Evolutionary conservation across 2,329 filamentous ascomycete genomes (phyloP), one percentile per base, ranked within the genome.

Genomic region (Didymella lethalis): DNA sequence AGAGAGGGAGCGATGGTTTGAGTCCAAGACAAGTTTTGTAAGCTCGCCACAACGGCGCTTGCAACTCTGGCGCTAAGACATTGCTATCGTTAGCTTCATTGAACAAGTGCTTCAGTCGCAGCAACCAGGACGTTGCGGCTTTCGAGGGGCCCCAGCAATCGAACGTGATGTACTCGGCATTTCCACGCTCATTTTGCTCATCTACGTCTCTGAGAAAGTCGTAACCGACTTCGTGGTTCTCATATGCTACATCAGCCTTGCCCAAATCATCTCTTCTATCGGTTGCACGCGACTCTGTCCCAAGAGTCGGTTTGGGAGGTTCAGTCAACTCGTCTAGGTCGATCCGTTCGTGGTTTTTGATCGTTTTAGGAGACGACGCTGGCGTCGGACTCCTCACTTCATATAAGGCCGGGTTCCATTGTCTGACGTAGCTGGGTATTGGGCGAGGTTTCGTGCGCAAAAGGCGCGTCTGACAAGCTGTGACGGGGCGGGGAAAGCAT

Each of bases 391-490:
- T 44, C 16, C 40, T 11, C 25, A 62, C 14, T 5, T n/a, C 50
- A 41, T 70, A 61, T n/a, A 49, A 49, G 6, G 69, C 67, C 10
- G 73, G 73, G 50, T 74, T 57, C 72, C 72, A 76, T 64, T 44
- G 38, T 46, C 61, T 65, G 25, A 64, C 11, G 20, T 70, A 71
- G n/a, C 43, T 38, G 3, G 72, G 67, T 29, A 70, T 66, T 20
- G 47, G 43, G 10, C 61, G 61, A 18, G 73, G 72, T 28, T 61
- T 48, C n/a, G 71, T 73, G 32, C 61, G 69, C 31, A 76, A 36
- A 7, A 56, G 61, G 49, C 72, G 71, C 20, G 46, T 49, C 40
- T 67, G 69, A 28, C 59, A 51, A 48, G 26, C 44, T 46, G 41
- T 57, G 48, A 57, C 47, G 54, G 64, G 64, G 64, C 61, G 59